Evolutionary conservation across 768 basidiomycete species (phyloP).

Genomic region (Aureoboletus auriporus): DNA sequence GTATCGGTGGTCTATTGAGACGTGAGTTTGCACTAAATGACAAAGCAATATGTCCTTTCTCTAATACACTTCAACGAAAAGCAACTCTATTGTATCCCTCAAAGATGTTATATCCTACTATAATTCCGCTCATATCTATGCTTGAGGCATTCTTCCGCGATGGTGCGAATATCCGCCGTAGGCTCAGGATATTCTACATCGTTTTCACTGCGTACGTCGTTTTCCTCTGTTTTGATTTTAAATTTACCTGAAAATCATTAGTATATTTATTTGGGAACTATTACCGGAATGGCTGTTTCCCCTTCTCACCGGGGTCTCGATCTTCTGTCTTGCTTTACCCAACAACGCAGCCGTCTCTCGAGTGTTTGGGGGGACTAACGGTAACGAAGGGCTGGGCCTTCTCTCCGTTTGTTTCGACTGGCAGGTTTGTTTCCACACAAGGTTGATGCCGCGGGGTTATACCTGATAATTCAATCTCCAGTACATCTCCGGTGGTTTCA

Average conservation of each 20-base stretch:
- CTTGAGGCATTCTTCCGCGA: constrained; percentile 40
- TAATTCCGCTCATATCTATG: constrained; percentile 22
- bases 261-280: constrained; percentile 31
- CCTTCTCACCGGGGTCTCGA: constrained; percentile 55
- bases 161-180: constrained; percentile 36
- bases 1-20: constrained; percentile 50
- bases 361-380: constrained; percentile 59
- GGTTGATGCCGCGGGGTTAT: not conserved
- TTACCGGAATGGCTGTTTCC: constrained; percentile 44
- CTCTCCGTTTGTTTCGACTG: constrained; percentile 61
- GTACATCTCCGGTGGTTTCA: constrained; percentile 28
- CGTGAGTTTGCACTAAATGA: constrained; percentile 24
- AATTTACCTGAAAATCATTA: constrained; percentile 10
- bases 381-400: constrained; percentile 59
- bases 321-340: constrained; percentile 55
- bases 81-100: constrained; percentile 38
- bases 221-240: constrained; percentile 15
- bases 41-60: not conserved
- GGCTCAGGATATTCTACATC: constrained; percentile 31
- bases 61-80: constrained; percentile 8
- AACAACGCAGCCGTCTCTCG: constrained; percentile 49
- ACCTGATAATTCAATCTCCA: not conserved
- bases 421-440: constrained; percentile 39
- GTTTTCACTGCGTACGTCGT: constrained; percentile 28
- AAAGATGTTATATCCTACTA: constrained; percentile 41